Conservation (phyloP, 805 yeast genomes). For the Cyberlindnera nakhonratchasimensis region DNA sequence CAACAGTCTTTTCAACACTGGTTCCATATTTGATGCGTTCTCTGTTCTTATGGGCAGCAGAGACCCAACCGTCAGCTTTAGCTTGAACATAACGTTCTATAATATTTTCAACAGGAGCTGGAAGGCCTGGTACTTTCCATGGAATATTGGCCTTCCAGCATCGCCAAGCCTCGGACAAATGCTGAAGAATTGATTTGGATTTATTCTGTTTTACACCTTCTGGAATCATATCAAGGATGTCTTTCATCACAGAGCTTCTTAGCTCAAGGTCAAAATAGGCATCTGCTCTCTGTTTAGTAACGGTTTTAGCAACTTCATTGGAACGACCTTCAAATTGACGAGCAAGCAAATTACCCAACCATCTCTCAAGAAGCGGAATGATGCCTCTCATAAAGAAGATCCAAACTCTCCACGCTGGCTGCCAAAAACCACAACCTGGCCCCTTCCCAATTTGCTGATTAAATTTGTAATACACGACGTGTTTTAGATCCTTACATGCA, state of each 20-base stretch:
- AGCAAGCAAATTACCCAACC: slow-evolving; percentile 88
- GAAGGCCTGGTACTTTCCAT: slow-evolving; percentile 96
- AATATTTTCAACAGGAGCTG: slow-evolving; percentile 81
- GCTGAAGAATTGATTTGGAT: slow-evolving; percentile 85
- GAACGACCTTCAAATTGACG: slow-evolving; percentile 96
- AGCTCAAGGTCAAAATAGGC: slow-evolving; percentile 92
- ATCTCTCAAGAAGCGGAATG: slow-evolving; percentile 86
- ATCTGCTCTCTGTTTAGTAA: slow-evolving; percentile 93
- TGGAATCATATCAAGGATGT: slow-evolving; percentile 95
- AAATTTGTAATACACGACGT: slow-evolving; percentile 81
- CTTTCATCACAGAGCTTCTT: slow-evolving; percentile 92
- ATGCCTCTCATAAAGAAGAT: slow-evolving; percentile 85
- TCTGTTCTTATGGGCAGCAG: slow-evolving; percentile 88
- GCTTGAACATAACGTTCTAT: slow-evolving; percentile 89
- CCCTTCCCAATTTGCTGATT: slow-evolving; percentile 91
- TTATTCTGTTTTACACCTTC: slow-evolving; percentile 87
- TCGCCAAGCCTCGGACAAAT: slow-evolving; percentile 97
- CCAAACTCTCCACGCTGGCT: slow-evolving; percentile 99
- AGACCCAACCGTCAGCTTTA: slow-evolving; percentile 95
- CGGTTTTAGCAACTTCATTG: slow-evolving; percentile 87
- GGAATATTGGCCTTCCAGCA: slow-evolving; percentile 99
- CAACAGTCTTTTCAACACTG: slow-evolving; percentile 90
- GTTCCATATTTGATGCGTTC: slow-evolving; percentile 88
- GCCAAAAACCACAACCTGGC: slow-evolving; percentile 99
- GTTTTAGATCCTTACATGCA: slow-evolving; percentile 93